Conservation (phyloP, 140 eudicot genomes). For the Ambrosia hybrid region DNA sequence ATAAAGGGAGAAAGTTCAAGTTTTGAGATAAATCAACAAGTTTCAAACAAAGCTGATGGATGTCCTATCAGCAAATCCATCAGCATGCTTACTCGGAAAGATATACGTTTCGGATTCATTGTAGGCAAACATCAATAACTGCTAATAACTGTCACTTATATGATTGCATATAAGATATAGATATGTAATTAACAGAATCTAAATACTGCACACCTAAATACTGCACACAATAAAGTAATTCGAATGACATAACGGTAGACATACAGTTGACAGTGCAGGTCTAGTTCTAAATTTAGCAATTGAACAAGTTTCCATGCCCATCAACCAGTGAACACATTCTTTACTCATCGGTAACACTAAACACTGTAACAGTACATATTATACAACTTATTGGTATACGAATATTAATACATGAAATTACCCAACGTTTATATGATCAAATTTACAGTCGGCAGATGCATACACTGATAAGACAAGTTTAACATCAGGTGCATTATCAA, state of each 20-base stretch:
- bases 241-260: not conserved
- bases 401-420: not conserved
- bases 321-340: not conserved
- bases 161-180: not conserved
- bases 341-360: constrained; percentile 1
- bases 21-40: constrained; percentile 8
- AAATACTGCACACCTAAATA: not conserved
- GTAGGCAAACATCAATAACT: not conserved
- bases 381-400: not conserved
- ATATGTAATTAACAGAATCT: not conserved
- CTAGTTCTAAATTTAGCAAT: not conserved
- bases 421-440: not conserved
- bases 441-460: not conserved
- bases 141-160: not conserved
- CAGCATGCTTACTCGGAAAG: not conserved
- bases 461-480: not conserved
- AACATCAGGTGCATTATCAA: not conserved
- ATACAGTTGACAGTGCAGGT: not conserved
- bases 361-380: not conserved
- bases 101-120: not conserved
- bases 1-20: not conserved
- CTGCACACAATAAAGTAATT: not conserved
- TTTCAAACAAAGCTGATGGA: not conserved
- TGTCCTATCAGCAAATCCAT: not conserved
- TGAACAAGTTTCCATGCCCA: constrained; percentile 19